Evolutionary conservation across 768 basidiomycete species (phyloP).

Genomic region (Rhizopogon salebrosus): DNA sequence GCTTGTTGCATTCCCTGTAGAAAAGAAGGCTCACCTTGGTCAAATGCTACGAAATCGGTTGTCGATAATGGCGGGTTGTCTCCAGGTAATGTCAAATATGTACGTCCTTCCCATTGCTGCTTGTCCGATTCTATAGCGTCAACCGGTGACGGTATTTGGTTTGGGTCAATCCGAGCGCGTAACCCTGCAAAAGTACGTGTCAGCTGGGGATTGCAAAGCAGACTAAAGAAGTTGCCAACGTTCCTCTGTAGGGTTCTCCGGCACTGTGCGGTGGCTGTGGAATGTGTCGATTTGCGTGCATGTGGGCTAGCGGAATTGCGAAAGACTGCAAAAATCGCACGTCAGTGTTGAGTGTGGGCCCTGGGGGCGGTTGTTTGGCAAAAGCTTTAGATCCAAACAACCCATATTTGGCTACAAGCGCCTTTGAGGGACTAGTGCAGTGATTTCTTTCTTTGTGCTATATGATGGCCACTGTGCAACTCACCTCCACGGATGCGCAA

Average conservation of each 20-base stretch:
- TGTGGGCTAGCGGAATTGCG: not conserved
- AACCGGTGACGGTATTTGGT: slow-evolving; percentile 89
- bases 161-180: slow-evolving; percentile 77
- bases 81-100: slow-evolving; percentile 58
- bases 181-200: slow-evolving; percentile 44
- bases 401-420: not conserved
- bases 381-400: slow-evolving; percentile 10
- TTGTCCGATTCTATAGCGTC: slow-evolving; percentile 77
- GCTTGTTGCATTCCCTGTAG: not conserved
- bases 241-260: slow-evolving; percentile 43
- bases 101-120: slow-evolving; percentile 66
- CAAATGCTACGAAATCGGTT: slow-evolving; percentile 82
- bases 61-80: slow-evolving; percentile 77
- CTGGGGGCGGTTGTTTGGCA: slow-evolving; percentile 7
- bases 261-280: slow-evolving; percentile 58
- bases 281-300: slow-evolving; percentile 29
- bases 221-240: slow-evolving; percentile 2
- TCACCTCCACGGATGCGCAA: slow-evolving; percentile 10
- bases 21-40: slow-evolving; percentile 59
- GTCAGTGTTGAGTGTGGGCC: not conserved
- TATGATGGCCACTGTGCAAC: not conserved
- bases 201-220: not conserved
- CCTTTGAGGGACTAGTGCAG: not conserved
- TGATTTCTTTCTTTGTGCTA: not conserved
- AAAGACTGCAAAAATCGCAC: not conserved